Evolutionary conservation across 345 rosid species (phyloP).

Genomic region (Geranium brycei): DNA sequence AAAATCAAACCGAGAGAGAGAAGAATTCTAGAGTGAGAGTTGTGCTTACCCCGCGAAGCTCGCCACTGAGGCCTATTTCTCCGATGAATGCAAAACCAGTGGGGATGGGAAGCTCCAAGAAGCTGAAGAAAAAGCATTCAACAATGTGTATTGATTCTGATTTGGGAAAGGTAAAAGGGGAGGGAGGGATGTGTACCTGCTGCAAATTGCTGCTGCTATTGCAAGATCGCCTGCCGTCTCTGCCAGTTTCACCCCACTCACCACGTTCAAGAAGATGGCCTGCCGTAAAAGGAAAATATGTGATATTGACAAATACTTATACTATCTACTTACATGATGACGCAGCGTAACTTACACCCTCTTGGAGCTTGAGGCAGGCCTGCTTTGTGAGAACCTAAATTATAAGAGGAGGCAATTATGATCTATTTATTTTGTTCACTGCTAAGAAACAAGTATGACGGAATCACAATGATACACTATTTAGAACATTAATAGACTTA

Average conservation of each 20-base stretch:
- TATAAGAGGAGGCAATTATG: background rate
- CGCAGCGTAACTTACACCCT: slow-evolving; percentile 41
- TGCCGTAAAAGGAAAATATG: slow-evolving; percentile 4
- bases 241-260: slow-evolving; percentile 56
- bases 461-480: background rate
- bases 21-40: background rate
- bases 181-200: slow-evolving; percentile 37
- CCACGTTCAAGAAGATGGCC: slow-evolving; percentile 72
- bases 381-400: slow-evolving; percentile 84
- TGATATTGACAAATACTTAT: too few species aligned
- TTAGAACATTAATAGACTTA: too few species aligned
- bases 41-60: slow-evolving; percentile 59
- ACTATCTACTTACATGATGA: background rate
- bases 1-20: background rate
- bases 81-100: slow-evolving; percentile 67
- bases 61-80: slow-evolving; percentile 81
- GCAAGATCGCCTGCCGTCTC: slow-evolving; percentile 96
- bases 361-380: slow-evolving; percentile 84
- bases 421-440: background rate
- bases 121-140: slow-evolving; percentile 30
- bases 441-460: background rate
- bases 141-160: background rate
- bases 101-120: slow-evolving; percentile 86
- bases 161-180: background rate
- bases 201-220: slow-evolving; percentile 89